phyloP scores from a whole-genome alignment of 164 flowering plant species.

The Chimonanthus praecox region DNA sequence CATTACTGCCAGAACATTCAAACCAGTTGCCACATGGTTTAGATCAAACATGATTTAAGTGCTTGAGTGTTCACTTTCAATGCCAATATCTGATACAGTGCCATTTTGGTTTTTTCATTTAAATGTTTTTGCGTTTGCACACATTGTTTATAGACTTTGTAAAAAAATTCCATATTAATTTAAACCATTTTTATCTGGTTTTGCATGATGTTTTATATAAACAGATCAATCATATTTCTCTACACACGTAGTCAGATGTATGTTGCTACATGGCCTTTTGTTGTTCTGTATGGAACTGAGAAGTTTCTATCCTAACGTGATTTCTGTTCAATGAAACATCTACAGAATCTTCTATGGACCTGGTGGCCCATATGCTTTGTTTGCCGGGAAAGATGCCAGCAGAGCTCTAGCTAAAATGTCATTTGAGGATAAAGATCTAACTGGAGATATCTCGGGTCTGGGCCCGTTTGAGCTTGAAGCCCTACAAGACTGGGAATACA shows the following conservation, averaged over 20 bases:
- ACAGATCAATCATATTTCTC: not conserved
- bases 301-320: not conserved
- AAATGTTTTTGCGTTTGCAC: no score
- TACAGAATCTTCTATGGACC: conserved; percentile 98
- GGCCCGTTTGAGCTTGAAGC: conserved; percentile 93
- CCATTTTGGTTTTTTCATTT: no score
- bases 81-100: no score
- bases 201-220: not conserved
- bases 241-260: no score
- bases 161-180: no score
- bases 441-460: conserved; percentile 81
- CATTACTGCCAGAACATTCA: not conserved
- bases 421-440: conserved; percentile 87
- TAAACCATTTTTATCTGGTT: not conserved
- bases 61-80: no score
- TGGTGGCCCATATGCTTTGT: conserved; percentile 95
- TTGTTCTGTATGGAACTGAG: not conserved
- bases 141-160: no score
- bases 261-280: no score
- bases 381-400: conserved; percentile 96
- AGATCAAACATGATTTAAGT: no score
- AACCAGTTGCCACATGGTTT: no score
- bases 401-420: conserved; percentile 99
- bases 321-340: not conserved
- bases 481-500: conserved; percentile 97